phyloP scores from a whole-genome alignment of 805 yeast genomes.

The Naumovozyma baii region DNA sequence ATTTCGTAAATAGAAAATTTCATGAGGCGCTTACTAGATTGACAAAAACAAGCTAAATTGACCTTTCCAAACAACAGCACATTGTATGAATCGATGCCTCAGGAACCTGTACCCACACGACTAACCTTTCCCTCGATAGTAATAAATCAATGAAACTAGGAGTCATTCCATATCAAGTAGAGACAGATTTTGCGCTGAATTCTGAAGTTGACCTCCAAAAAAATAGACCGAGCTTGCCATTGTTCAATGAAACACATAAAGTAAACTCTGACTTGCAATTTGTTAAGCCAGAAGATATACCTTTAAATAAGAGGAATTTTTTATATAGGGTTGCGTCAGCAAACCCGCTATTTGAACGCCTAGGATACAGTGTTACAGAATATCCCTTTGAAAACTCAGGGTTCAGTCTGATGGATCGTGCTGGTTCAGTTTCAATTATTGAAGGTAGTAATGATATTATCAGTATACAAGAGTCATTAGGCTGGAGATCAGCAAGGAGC shows the following conservation, averaged over 20 bases:
- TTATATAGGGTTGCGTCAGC: conserved; percentile 74
- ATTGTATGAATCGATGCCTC: too few relatives aligned
- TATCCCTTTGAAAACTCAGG: conserved; percentile 43
- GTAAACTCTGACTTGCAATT: conserved; percentile 5
- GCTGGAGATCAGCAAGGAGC: conserved; percentile 74
- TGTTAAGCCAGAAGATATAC: conserved; percentile 55
- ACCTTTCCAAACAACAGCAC: too few relatives aligned
- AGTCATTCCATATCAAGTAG: conserved; percentile 23
- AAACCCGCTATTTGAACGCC: conserved; percentile 45
- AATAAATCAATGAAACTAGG: conserved; percentile 19
- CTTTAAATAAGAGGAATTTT: conserved; percentile 70
- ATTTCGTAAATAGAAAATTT: too few relatives aligned
- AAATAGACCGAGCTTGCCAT: conserved; percentile 19
- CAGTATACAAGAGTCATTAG: conserved; percentile 49
- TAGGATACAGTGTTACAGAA: conserved; percentile 64
- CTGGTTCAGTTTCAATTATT: conserved; percentile 43
- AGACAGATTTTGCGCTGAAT: conserved; percentile 16
- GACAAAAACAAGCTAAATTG: too few relatives aligned
- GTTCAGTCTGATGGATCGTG: conserved; percentile 42
- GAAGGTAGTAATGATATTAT: conserved; percentile 25
- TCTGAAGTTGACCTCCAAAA: background rate
- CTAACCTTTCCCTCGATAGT: background rate
- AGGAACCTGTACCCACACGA: background rate
- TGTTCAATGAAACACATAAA: conserved; percentile 12
- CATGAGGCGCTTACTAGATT: too few relatives aligned